Base-by-base conservation (phyloP, 169 alveolate species). In the Plasmodium adleri region DNA sequence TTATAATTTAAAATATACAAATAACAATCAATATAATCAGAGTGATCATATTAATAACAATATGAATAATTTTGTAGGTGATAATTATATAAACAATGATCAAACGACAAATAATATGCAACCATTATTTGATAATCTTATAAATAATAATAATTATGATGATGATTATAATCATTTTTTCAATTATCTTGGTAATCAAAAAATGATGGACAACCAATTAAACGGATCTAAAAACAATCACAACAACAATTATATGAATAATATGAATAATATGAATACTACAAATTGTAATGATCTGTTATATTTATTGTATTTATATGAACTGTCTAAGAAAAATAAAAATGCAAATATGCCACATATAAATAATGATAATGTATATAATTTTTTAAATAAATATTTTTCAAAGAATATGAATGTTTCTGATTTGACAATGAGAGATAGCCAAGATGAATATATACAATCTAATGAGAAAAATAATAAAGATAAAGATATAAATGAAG, bases 241-340 rank as follows among this genome's bases (percentile, higher is more conserved):
- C 32, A 24, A 45, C 66, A 4, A 58, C 32, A 56, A 22, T 12
- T 17, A 7, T 9, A 4, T 1, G 8, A n/a, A 50, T 13, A 70
- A 72, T 56, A 13, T 5, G 4, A 15, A 64, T 32, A 64, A 12
- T 28, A 0, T 2, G 0, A 60, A 60, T 60, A 17, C 6, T 22
- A 60, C 0, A 1, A 60, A 22, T 1, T 13, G 0, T 59, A 60
- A 17, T 60, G 32, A 15, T 9, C 20, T 60, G 2, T 60, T 60
- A 60, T 7, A 20, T 10, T 22, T 60, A 8, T 60, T 39, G 12
- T 60, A 60, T 60, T 60, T 60, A 22, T 60, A 60, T 60, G 70
- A 22, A 10, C 70, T 1, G 26, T 60, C 26, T 8, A 17, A 60
- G 28, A 60, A 60, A 22, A 60, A 22, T 22, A 60, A 22, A 9